Base-by-base conservation (phyloP, 179 eudicot species). In the Drosera spatulata region DNA sequence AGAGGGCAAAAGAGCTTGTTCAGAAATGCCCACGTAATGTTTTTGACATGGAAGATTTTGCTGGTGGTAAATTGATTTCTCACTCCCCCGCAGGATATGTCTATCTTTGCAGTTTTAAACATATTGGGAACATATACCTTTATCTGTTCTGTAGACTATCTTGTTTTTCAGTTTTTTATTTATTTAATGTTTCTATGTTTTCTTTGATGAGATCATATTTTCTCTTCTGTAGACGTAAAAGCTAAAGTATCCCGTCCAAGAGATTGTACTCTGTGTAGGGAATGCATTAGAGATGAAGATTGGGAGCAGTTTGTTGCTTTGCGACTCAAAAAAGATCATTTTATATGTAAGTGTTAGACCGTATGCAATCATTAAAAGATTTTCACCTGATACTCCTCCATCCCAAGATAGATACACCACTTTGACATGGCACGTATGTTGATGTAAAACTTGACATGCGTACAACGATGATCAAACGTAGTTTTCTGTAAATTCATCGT, bases 21-120 rank as follows among this genome's bases (percentile, higher is more conserved):
- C 64, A 69, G 63, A 85, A 76, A 72, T 91, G 98, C 69, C 91
- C 89, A 8, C 71, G 69, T 50, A 78, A 82, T 5, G 98, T 91
- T 14, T 91, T 91, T 63, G 96, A 86, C 53, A 88, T 91, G 74
- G 98, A 91, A 77, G 98, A 91, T 63, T 65, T 86, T 69, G 95
- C 86, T 14, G 66, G 72, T 15, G 91, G 98, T 91, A 75, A 76
- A 56, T 14, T 60, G 55, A 43, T 50, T 39, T 56, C 37, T 11
- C 12, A 55, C 45, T 56, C 39, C 15, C 12, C 2, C 33, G 39
- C 37, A 58, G 11, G 41, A n/a, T 41, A 4, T 58, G 9, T 58
- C 9, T 6, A 6, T 33, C 10, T 55, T 41, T 48, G 57, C 40
- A 51, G 5, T 12, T 2, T 42, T 51, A 51, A 53, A 53, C 33